phyloP scores from a whole-genome alignment of 2,329 filamentous ascomycete genomes.

The Aplosporella prunicola region DNA sequence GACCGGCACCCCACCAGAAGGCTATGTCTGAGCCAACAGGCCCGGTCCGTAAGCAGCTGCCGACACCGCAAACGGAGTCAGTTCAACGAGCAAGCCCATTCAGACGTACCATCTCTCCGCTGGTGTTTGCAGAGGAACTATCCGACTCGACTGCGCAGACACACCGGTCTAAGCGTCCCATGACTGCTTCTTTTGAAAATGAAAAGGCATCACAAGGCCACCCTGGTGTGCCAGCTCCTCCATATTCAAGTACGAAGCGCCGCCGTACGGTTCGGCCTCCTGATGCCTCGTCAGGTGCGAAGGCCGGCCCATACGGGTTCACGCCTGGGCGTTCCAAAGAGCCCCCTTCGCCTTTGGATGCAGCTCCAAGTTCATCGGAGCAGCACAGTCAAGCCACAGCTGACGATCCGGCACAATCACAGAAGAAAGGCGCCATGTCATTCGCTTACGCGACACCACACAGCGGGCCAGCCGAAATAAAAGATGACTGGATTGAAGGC shows the following conservation, averaged over 20 bases:
- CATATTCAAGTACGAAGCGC: slow-evolving; percentile 16
- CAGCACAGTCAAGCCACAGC: slow-evolving; percentile 30
- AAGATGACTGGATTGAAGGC: slow-evolving; percentile 15
- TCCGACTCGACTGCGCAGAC: too few species aligned
- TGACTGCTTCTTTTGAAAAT: too few species aligned
- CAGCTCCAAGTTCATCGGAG: slow-evolving; percentile 19
- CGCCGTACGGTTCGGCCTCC: background rate
- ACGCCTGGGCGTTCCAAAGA: slow-evolving; percentile 38
- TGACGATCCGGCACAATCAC: slow-evolving; percentile 25
- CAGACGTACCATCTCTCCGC: slow-evolving; percentile 21
- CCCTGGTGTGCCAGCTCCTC: slow-evolving; percentile 22
- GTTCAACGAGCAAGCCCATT: too few species aligned
- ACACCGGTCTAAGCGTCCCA: too few species aligned
- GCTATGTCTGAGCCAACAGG: slow-evolving; percentile 14
- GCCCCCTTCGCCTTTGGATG: slow-evolving; percentile 34
- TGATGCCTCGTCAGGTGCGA: slow-evolving; percentile 17
- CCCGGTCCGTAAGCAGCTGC: slow-evolving; percentile 21
- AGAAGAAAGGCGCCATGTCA: slow-evolving; percentile 39
- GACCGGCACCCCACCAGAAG: slow-evolving; percentile 10
- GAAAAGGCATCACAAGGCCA: too few species aligned
- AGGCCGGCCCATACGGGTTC: slow-evolving; percentile 23
- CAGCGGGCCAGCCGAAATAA: slow-evolving; percentile 38
- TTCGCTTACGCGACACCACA: slow-evolving; percentile 69
- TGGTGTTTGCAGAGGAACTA: slow-evolving; percentile 21
- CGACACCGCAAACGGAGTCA: slow-evolving; percentile 24